Evolutionary conservation across 83 land plant genomes (phyloP), one percentile per base, ranked within the genome.

Genomic region (Picea mariana): DNA sequence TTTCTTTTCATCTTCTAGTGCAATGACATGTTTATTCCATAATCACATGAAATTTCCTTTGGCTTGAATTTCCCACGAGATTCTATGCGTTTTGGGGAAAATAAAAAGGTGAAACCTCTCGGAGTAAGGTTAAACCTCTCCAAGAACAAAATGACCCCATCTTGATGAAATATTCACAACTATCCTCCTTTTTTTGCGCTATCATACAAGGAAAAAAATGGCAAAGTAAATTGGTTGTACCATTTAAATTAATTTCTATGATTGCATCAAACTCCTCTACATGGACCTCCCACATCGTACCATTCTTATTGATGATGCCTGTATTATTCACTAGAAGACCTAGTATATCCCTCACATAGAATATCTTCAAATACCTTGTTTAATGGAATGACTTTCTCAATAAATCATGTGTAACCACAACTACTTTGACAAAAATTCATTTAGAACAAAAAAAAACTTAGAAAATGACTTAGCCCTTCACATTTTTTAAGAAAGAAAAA

Each of bases 71-170:
- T 31, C 34, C 34, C 34, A 31, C 34, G 34, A 31, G 34, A 31
- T 31, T 31, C 34, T 31, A 31, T 31, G 34, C 34, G 1, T 31
- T 31, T 31, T 31, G 34, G 34, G 34, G 34, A 31, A 31, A 31
- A 31, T 31, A 31, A 31, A 31, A 31, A 31, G 34, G 34, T 31
- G 34, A 31, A 31, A 31, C 34, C 34, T 31, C 34, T 31, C 34
- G 34, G 34, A 94, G 85, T 96, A 96, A 11, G 99, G 95, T 21
- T 93, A 91, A 27, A 94, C 97, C 89, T 92, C 90, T 47, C 94
- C 95, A 80, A 93, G 95, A 52, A 83, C 93, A 76, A 94, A 91
- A 77, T 95, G 87, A 68, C 97, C 99, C 99, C 99, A 94, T 38
- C 97, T 94, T 81, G 99, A 94, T 16, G 99, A 92, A 78, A 96